Percentiles rank a stretch among this genome's conserved stretches.
Conservation (phyloP, 192 early-diverging fungal species). For the Rhizophagus clarus region DNA sequence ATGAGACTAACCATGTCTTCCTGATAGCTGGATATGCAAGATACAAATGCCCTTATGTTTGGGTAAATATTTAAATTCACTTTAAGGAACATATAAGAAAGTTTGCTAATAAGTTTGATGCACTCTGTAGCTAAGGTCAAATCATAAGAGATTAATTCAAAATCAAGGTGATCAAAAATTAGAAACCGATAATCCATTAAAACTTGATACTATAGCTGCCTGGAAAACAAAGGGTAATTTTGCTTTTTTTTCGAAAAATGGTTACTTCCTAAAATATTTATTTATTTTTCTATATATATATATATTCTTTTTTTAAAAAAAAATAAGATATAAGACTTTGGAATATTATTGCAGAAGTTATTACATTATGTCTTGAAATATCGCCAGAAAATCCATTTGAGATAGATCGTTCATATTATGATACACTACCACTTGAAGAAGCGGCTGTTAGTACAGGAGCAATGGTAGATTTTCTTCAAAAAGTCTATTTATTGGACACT, state of each 20-base stretch:
- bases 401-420: constrained; percentile 63
- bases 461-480: constrained; percentile 64
- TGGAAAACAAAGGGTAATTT: constrained; percentile 60
- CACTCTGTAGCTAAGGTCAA: constrained; percentile 51
- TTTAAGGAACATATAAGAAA: constrained; percentile 3
- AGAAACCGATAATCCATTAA: constrained; percentile 63
- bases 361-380: constrained; percentile 54
- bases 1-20: constrained; percentile 58
- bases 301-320: neutral
- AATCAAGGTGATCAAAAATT: constrained; percentile 49
- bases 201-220: constrained; percentile 62
- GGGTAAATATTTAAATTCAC: constrained; percentile 45
- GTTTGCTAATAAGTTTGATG: neutral
- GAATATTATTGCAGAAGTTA: constrained; percentile 72
- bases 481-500: constrained; percentile 57
- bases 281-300: neutral
- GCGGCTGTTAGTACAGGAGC: constrained; percentile 66
- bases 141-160: constrained; percentile 59
- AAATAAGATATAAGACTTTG: constrained; percentile 66
- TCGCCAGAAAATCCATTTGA: constrained; percentile 69
- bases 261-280: neutral
- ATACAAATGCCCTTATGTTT: constrained; percentile 74
- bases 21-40: constrained; percentile 69
- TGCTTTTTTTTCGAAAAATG: neutral
- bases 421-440: constrained; percentile 63